phyloP scores from a whole-genome alignment of 331 rosid species.

The Pyrus hybrid region DNA sequence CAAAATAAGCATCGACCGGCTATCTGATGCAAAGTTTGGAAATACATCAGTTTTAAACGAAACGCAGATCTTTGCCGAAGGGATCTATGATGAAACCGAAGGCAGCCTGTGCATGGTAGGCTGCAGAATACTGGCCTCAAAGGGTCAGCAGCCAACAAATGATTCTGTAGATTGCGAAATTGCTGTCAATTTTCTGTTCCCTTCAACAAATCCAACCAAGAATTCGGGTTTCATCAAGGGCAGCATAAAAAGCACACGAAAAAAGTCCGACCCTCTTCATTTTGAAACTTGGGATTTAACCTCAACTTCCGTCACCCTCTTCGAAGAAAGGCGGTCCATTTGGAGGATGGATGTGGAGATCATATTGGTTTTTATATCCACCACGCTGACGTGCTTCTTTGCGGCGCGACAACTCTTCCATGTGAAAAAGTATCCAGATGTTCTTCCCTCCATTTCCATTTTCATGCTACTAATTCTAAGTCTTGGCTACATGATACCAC shows the following conservation, averaged over 20 bases:
- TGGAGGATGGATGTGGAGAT: too few relatives aligned
- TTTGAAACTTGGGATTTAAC: constrained; percentile 28
- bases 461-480: constrained; percentile 38
- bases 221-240: constrained; percentile 22
- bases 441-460: too few relatives aligned
- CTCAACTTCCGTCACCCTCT: constrained; percentile 10
- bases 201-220: constrained; percentile 8
- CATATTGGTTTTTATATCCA: too few relatives aligned
- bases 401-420: too few relatives aligned
- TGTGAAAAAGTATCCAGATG: too few relatives aligned
- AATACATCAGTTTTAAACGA: too few relatives aligned
- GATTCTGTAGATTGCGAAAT: constrained; percentile 40
- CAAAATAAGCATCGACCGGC: not conserved
- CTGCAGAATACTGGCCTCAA: constrained; percentile 25
- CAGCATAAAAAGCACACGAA: constrained; percentile 45
- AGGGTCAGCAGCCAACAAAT: not conserved
- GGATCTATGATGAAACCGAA: constrained; percentile 41
- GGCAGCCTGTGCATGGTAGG: constrained; percentile 74
- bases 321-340: not conserved
- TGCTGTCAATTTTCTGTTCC: constrained; percentile 37
- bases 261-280: constrained; percentile 33
- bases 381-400: too few relatives aligned
- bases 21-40: not conserved
- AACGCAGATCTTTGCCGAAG: too few relatives aligned
- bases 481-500: constrained; percentile 40